phyloP scores from a whole-genome alignment of 371 early-diverging fungal genomes.

The Mortierella sp. region DNA sequence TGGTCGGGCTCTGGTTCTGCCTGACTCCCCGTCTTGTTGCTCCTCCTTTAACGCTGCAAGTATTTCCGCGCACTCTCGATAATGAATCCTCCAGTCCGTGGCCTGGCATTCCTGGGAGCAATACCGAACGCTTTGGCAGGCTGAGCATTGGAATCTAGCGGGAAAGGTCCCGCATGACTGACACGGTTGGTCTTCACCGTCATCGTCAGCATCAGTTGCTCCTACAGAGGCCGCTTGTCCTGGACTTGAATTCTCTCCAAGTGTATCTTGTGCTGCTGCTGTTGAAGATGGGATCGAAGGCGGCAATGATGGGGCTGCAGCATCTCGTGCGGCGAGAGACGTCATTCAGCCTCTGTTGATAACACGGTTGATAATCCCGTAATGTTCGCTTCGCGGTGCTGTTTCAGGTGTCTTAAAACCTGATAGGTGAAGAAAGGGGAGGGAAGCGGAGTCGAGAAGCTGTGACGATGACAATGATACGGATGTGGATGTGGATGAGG shows the following conservation, averaged over 20 bases:
- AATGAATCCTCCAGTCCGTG: slow-evolving; percentile 70
- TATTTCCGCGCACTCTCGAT: slow-evolving; percentile 59
- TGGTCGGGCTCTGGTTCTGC: background rate
- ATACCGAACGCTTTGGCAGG: slow-evolving; percentile 60
- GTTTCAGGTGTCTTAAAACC: too few relatives aligned
- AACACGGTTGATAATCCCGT: too few relatives aligned
- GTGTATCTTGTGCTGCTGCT: too few relatives aligned
- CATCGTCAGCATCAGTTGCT: background rate
- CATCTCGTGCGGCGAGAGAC: too few relatives aligned
- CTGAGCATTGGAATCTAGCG: slow-evolving; percentile 51
- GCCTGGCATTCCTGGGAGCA: slow-evolving; percentile 79
- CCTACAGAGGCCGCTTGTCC: too few relatives aligned
- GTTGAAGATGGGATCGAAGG: too few relatives aligned
- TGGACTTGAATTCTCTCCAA: too few relatives aligned
- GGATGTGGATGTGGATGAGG: background rate
- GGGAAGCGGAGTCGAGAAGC: background rate
- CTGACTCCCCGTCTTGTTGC: slow-evolving; percentile 4
- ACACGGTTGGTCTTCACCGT: slow-evolving; percentile 47
- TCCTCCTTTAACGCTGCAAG: slow-evolving; percentile 41
- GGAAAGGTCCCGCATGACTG: slow-evolving; percentile 44
- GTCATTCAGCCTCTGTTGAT: too few relatives aligned
- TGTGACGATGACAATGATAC: background rate
- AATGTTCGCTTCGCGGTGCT: too few relatives aligned
- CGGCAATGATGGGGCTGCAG: too few relatives aligned
- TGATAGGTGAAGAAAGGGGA: background rate